These are phyloP conservation scores for Phoma sp. DNA, from an alignment of 2,329 filamentous ascomycete species.

Conservation along the genomic window DNA sequence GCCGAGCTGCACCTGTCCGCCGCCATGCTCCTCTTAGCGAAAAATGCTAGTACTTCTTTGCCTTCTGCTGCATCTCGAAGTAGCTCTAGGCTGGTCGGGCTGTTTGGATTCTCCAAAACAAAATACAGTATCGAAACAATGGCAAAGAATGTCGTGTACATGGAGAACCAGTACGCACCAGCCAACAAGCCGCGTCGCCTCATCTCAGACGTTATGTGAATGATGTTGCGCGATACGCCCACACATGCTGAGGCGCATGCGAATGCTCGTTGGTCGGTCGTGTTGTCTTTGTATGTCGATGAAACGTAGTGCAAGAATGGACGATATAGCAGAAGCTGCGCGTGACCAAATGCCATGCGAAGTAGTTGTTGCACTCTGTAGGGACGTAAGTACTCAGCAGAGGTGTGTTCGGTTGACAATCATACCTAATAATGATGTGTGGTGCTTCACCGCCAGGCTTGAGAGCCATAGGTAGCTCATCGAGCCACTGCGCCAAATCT, in stretches of 20 bases:
- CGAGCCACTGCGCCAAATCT: slow-evolving; percentile 69
- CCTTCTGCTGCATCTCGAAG: slow-evolving; percentile 85
- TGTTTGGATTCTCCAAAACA: slow-evolving; percentile 80
- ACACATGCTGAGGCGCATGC: slow-evolving; percentile 74
- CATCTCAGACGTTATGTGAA: slow-evolving; percentile 82
- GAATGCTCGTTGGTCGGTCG: slow-evolving; percentile 77
- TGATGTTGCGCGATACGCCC: slow-evolving; percentile 73
- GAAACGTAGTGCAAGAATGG: slow-evolving; percentile 87
- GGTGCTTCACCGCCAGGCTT: slow-evolving; percentile 80
- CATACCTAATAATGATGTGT: slow-evolving; percentile 77
- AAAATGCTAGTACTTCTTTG: slow-evolving; percentile 78
- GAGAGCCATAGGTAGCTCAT: slow-evolving; percentile 75
- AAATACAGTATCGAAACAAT: slow-evolving; percentile 82
- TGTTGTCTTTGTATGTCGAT: slow-evolving; percentile 58
- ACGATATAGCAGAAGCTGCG: slow-evolving; percentile 82
- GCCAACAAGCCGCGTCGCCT: slow-evolving; percentile 76
- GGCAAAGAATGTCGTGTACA: slow-evolving; percentile 84
- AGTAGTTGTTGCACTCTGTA: slow-evolving; percentile 73
- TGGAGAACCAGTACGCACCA: slow-evolving; percentile 85
- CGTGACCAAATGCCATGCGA: slow-evolving; percentile 80
- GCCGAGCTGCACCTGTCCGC: slow-evolving; percentile 85
- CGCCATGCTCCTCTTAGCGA: slow-evolving; percentile 85
- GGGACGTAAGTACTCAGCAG: slow-evolving; percentile 11
- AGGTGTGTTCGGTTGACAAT: slow-evolving; percentile 3
- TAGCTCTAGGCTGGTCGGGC: slow-evolving; percentile 77